phyloP scores from a whole-genome alignment of 2,329 filamentous ascomycete genomes.

The Fusarium cyanostomum region DNA sequence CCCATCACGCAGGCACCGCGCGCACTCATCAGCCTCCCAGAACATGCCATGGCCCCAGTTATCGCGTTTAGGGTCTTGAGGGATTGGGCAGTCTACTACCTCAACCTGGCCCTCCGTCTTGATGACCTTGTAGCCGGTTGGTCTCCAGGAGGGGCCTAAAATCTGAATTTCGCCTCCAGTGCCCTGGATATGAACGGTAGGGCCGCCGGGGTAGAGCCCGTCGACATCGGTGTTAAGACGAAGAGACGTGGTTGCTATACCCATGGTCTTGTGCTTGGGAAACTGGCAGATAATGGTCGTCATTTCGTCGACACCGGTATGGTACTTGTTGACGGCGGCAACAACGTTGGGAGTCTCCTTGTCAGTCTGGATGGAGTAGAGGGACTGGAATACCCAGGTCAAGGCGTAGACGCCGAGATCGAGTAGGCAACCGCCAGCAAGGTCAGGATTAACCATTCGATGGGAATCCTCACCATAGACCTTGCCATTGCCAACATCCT shows the following conservation, averaged over 20 bases:
- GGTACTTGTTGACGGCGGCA: constrained; percentile 1
- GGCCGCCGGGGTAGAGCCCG: neutral
- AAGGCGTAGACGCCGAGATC: constrained; percentile 39
- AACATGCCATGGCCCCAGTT: constrained; percentile 78
- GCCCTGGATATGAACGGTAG: constrained; percentile 5
- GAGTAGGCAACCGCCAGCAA: constrained; percentile 79
- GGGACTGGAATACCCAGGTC: constrained; percentile 74
- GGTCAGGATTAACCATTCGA: constrained; percentile 83
- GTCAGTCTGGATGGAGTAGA: constrained; percentile 62
- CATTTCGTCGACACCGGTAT: constrained; percentile 4
- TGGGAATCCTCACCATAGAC: constrained; percentile 57
- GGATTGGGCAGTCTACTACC: neutral
- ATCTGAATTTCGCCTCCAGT: constrained; percentile 7
- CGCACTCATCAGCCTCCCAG: constrained; percentile 83
- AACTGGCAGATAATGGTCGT: constrained; percentile 7
- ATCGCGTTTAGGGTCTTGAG: constrained; percentile 28
- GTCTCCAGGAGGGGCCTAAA: neutral
- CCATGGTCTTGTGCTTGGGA: neutral
- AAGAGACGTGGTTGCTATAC: constrained; percentile 7
- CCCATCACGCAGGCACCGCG: constrained; percentile 52
- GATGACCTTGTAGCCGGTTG: neutral
- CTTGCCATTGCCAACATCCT: too few relatives aligned
- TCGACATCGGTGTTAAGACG: neutral
- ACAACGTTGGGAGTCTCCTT: neutral
- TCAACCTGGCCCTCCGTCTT: constrained; percentile 16